Conservation (phyloP, 768 basidiomycete genomes). For the Rhodotorula graminis region DNA sequence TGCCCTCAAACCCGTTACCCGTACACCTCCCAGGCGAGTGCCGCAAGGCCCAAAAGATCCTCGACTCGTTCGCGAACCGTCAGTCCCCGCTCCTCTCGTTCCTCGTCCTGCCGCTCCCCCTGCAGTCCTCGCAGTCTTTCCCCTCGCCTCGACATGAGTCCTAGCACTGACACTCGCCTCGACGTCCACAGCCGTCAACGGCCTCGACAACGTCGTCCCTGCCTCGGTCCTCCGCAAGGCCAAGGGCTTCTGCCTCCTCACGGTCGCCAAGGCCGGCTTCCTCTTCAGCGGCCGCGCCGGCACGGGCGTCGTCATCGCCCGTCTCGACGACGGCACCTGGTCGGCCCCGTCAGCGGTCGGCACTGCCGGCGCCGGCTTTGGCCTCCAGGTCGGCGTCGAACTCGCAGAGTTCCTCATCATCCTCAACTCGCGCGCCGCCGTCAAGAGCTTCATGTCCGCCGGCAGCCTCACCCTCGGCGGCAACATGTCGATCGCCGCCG, state of each 20-base stretch:
- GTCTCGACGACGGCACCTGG: slow-evolving; percentile 59
- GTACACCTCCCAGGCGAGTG: slow-evolving; percentile 25
- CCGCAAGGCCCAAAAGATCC: slow-evolving; percentile 29
- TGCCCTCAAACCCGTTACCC: slow-evolving; percentile 28
- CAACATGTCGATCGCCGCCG: slow-evolving; percentile 56
- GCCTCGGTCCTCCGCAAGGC: slow-evolving; percentile 39
- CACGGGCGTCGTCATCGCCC: slow-evolving; percentile 38
- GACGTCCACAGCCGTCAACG: slow-evolving; percentile 24
- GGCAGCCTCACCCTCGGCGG: slow-evolving; percentile 60
- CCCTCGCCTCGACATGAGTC: not conserved
- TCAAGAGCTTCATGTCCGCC: slow-evolving; percentile 85
- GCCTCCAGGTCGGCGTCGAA: slow-evolving; percentile 56
- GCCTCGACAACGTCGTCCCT: slow-evolving; percentile 41
- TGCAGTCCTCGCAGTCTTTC: not conserved
- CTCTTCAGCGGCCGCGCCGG: slow-evolving; percentile 42
- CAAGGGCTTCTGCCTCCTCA: slow-evolving; percentile 41
- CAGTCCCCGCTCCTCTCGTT: not conserved
- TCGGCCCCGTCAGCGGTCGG: slow-evolving; percentile 93
- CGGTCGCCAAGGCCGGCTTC: slow-evolving; percentile 42
- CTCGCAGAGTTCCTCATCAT: slow-evolving; percentile 55
- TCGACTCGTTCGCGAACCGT: slow-evolving; percentile 27
- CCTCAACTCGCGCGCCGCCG: slow-evolving; percentile 68
- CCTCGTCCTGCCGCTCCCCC: not conserved
- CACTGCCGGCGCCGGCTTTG: slow-evolving; percentile 81
- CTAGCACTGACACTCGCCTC: not conserved